Conservation (phyloP, 192 early-diverging fungal genomes). For the Backusella circina region DNA sequence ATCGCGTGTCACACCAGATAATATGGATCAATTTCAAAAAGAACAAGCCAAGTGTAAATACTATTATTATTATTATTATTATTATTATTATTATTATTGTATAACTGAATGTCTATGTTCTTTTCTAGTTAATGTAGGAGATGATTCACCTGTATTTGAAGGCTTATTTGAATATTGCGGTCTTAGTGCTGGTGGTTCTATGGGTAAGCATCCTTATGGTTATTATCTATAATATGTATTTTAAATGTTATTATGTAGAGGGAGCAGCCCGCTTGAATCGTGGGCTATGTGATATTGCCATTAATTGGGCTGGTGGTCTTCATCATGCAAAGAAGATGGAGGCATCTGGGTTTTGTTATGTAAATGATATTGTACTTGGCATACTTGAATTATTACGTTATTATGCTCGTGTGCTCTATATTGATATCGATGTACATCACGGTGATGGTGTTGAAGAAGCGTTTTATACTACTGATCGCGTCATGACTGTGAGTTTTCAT, state of each 20-base stretch:
- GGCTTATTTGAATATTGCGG: constrained; percentile 95
- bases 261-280: constrained; percentile 82
- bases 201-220: constrained; percentile 45
- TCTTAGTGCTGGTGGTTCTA: constrained; percentile 89
- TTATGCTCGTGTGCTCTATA: constrained; percentile 91
- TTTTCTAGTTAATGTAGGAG: constrained; percentile 68
- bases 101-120: background rate
- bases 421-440: constrained; percentile 92
- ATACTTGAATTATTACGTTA: constrained; percentile 49
- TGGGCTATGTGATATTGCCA: constrained; percentile 81
- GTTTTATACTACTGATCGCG: constrained; percentile 89
- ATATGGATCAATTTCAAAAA: constrained; percentile 62
- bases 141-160: constrained; percentile 96
- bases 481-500: constrained; percentile 96
- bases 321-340: constrained; percentile 80
- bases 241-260: constrained; percentile 36
- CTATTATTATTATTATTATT: no score
- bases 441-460: constrained; percentile 96
- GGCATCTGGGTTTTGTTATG: constrained; percentile 93
- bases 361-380: constrained; percentile 90
- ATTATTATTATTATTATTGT: constrained; percentile 12
- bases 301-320: constrained; percentile 91
- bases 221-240: background rate
- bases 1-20: constrained; percentile 71
- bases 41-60: constrained; percentile 62